phyloP scores from a whole-genome alignment of 768 basidiomycete species.

The Suillus tomentosus region DNA sequence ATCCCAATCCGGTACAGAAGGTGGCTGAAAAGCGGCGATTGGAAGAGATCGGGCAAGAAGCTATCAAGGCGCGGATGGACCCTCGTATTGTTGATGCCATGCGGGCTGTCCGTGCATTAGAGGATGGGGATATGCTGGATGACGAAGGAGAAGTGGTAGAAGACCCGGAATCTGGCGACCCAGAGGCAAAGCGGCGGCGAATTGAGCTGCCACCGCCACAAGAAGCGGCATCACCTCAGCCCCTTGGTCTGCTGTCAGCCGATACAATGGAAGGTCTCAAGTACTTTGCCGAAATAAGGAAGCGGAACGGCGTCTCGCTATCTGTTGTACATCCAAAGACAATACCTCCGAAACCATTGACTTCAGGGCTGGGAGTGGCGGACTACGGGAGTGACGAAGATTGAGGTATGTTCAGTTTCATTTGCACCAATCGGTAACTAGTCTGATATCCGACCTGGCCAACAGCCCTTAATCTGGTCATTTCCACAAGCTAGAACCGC shows the following conservation, averaged over 20 bases:
- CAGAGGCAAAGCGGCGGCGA: slow-evolving; percentile 40
- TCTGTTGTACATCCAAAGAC: slow-evolving; percentile 18
- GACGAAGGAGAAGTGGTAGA: slow-evolving; percentile 39
- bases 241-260: slow-evolving; percentile 68
- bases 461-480: not conserved
- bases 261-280: slow-evolving; percentile 90
- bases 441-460: not conserved
- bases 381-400: slow-evolving; percentile 82
- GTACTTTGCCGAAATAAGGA: slow-evolving; percentile 87
- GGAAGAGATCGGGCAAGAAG: slow-evolving; percentile 83
- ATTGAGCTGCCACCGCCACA: slow-evolving; percentile 32
- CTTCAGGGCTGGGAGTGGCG: slow-evolving; percentile 59
- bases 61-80: slow-evolving; percentile 84
- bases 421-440: slow-evolving; percentile 4
- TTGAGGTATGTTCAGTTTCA: slow-evolving; percentile 20
- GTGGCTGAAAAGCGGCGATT: slow-evolving; percentile 82
- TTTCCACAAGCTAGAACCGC: not conserved
- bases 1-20: slow-evolving; percentile 93
- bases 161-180: slow-evolving; percentile 32
- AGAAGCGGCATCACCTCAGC: slow-evolving; percentile 33
- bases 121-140: slow-evolving; percentile 64
- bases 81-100: slow-evolving; percentile 89
- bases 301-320: slow-evolving; percentile 51
- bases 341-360: slow-evolving; percentile 31
- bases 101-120: slow-evolving; percentile 81